phyloP scores from a whole-genome alignment of 805 yeast species.

The Pichia thaimueangensis region DNA sequence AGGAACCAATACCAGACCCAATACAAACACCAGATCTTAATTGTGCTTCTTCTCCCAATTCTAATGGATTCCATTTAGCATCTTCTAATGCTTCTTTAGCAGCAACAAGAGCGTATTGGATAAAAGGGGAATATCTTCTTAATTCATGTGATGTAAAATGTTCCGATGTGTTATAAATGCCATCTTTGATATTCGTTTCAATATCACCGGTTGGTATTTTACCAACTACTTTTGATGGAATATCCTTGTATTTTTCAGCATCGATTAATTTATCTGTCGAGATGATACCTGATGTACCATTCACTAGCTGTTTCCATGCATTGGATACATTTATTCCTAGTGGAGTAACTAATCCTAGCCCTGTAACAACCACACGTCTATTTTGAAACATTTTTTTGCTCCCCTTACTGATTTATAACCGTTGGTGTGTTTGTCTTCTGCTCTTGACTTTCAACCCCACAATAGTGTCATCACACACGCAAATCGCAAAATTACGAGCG shows the following conservation, averaged over 20 bases:
- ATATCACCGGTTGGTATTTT: constrained; percentile 44
- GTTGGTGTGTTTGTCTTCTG: too few relatives aligned
- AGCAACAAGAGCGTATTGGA: constrained; percentile 75
- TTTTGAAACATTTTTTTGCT: neutral
- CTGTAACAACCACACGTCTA: constrained; percentile 82
- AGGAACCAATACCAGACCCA: constrained; percentile 90
- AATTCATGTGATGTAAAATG: constrained; percentile 44
- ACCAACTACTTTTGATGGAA: constrained; percentile 75
- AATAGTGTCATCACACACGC: too few relatives aligned
- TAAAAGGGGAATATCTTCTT: constrained; percentile 61
- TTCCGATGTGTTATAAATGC: constrained; percentile 44
- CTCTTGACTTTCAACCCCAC: too few relatives aligned
- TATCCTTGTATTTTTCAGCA: constrained; percentile 39
- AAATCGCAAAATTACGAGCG: too few relatives aligned
- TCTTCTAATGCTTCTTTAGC: constrained; percentile 71
- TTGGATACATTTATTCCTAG: constrained; percentile 61
- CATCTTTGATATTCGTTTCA: constrained; percentile 35
- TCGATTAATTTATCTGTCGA: constrained; percentile 43
- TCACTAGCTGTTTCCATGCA: constrained; percentile 50
- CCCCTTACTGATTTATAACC: too few relatives aligned
- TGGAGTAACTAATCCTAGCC: constrained; percentile 82
- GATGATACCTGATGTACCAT: constrained; percentile 50
- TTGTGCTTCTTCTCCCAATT: constrained; percentile 27
- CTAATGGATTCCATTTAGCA: constrained; percentile 45
- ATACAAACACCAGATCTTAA: constrained; percentile 65